Conservation (phyloP, 441 rosid genomes). For the Populus hybrid region DNA sequence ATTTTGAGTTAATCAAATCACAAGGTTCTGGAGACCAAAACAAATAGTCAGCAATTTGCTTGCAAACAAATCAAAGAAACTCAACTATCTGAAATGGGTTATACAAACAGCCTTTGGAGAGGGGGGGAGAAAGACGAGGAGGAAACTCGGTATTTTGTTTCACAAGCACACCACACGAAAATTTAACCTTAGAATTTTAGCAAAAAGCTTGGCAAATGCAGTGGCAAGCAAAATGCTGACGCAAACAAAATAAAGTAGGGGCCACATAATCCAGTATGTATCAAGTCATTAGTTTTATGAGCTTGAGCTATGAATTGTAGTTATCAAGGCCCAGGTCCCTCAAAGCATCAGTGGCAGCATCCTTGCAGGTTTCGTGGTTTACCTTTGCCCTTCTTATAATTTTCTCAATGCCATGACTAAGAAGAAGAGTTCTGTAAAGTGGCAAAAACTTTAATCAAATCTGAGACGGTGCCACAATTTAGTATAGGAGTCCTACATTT, state of each 20-base stretch:
- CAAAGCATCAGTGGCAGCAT: conserved; percentile 82
- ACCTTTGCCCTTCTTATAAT: conserved; percentile 66
- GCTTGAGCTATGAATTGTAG: conserved; percentile 50
- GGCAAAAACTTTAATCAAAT: not conserved
- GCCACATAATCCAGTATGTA: not conserved
- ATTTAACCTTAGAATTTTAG: not conserved
- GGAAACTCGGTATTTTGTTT: not conserved
- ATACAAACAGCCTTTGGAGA: not conserved
- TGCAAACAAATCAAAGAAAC: not conserved
- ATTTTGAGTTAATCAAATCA: not conserved
- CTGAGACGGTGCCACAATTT: not conserved
- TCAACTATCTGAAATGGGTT: not conserved
- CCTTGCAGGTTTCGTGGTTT: conserved; percentile 69
- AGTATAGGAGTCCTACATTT: not conserved
- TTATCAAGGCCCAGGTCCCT: conserved; percentile 86
- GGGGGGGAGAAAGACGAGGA: not conserved
- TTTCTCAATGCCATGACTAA: conserved; percentile 68
- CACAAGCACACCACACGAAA: not conserved
- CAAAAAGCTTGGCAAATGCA: too few relatives aligned
- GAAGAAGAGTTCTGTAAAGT: conserved; percentile 60
- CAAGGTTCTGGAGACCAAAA: not conserved
- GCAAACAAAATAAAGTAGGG: not conserved
- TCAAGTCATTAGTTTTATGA: not conserved
- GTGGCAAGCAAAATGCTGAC: not conserved
- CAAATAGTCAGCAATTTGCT: not conserved